phyloP scores from a whole-genome alignment of 495 filamentous ascomycete genomes.

The Aspergillus saccharolyticus region DNA sequence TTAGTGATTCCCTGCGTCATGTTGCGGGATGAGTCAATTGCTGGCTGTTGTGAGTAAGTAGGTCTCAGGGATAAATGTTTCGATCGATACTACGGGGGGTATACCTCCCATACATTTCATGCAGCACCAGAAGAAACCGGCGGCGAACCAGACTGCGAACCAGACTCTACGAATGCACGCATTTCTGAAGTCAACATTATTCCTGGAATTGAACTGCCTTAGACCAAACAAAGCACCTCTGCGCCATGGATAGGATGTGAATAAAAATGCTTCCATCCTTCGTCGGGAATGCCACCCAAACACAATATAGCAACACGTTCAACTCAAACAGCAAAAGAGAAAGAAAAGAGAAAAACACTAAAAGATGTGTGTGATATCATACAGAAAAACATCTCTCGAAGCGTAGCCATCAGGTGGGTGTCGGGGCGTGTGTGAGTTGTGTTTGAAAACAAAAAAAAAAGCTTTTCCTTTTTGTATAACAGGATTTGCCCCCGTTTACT shows the following conservation, averaged over 20 bases:
- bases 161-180: too few relatives aligned
- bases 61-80: too few relatives aligned
- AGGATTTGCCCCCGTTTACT: conserved; percentile 27
- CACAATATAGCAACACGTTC: conserved; percentile 25
- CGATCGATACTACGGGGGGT: too few relatives aligned
- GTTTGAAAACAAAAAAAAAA: conserved; percentile 4
- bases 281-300: conserved; percentile 39
- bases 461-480: conserved; percentile 12
- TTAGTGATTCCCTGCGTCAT: too few relatives aligned
- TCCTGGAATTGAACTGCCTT: conserved; percentile 27
- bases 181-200: conserved; percentile 18
- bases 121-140: too few relatives aligned
- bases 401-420: conserved; percentile 19
- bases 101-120: too few relatives aligned
- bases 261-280: conserved; percentile 31
- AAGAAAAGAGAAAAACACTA: conserved; percentile 24
- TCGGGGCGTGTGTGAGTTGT: too few relatives aligned
- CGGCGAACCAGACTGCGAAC: too few relatives aligned
- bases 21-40: too few relatives aligned
- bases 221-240: conserved; percentile 28
- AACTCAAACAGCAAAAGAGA: conserved; percentile 27
- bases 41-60: too few relatives aligned
- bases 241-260: conserved; percentile 31
- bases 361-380: conserved; percentile 43
- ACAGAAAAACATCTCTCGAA: conserved; percentile 33